phyloP scores from a whole-genome alignment of 257 asterid genomes.

The Solanum pinnatisectum region DNA sequence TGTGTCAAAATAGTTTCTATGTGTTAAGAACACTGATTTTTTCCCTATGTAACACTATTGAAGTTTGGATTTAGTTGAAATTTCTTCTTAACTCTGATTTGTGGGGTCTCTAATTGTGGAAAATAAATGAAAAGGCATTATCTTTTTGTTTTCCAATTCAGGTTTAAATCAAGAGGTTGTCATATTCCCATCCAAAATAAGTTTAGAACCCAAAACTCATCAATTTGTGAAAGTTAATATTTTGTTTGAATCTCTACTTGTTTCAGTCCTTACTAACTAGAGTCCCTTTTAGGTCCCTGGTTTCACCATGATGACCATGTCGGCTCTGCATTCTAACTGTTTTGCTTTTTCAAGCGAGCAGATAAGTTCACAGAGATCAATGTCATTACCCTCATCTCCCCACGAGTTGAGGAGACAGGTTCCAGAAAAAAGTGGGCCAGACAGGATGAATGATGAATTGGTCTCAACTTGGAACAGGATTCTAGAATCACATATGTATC shows the following conservation, averaged over 20 bases:
- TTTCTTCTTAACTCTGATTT: background rate
- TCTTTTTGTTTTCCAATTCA: background rate
- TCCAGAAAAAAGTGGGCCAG: conserved; percentile 18
- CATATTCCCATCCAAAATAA: background rate
- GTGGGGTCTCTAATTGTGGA: background rate
- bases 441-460: conserved; percentile 47
- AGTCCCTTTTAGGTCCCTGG: conserved; percentile 7
- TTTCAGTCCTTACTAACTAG: background rate
- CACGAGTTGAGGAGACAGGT: conserved; percentile 62
- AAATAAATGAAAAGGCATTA: background rate
- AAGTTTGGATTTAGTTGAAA: background rate
- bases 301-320: conserved; percentile 16
- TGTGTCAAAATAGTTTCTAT: background rate
- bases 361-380: conserved; percentile 40
- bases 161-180: background rate
- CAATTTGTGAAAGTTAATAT: background rate
- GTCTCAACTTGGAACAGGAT: conserved; percentile 81
- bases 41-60: background rate
- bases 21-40: background rate
- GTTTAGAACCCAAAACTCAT: background rate
- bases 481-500: conserved; percentile 68
- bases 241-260: background rate
- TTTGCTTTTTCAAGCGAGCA: conserved; percentile 21
- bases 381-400: conserved; percentile 92
- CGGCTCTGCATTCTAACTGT: conserved; percentile 20